These are phyloP conservation scores for Mitragyna speciosa DNA, from an alignment of 257 asterid species.

Conservation along the genomic window DNA sequence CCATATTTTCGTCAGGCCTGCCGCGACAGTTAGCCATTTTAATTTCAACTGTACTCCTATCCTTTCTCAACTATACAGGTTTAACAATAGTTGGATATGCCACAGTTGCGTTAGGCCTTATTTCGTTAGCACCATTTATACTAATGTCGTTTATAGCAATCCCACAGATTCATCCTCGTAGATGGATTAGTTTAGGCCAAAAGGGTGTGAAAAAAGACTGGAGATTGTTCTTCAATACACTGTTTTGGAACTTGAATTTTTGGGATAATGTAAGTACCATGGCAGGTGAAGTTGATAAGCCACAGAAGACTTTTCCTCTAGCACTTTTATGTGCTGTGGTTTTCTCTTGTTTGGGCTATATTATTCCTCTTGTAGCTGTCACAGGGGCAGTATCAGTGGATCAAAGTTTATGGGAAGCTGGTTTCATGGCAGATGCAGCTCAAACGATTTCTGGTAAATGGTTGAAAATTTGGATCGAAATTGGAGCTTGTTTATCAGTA, in stretches of 20 bases:
- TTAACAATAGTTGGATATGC: conserved; percentile 61
- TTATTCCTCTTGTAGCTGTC: conserved; percentile 55
- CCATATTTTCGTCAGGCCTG: conserved; percentile 44
- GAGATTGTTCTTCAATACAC: conserved; percentile 64
- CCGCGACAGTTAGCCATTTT: conserved; percentile 48
- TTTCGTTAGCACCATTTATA: conserved; percentile 59
- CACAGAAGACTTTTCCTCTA: conserved; percentile 53
- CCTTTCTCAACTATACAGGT: conserved; percentile 63
- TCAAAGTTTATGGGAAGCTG: conserved; percentile 43
- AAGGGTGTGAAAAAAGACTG: conserved; percentile 54
- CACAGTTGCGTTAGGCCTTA: conserved; percentile 53
- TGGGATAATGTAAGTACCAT: conserved; percentile 72
- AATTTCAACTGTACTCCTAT: conserved; percentile 37
- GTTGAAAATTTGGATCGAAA: conserved; percentile 61
- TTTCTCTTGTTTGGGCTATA: conserved; percentile 55
- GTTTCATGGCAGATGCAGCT: conserved; percentile 57
- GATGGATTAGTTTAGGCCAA: conserved; percentile 62
- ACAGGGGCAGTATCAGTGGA: conserved; percentile 56
- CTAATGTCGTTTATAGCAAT: conserved; percentile 63
- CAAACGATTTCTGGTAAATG: conserved; percentile 49
- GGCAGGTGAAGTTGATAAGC: conserved; percentile 73
- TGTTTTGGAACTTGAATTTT: conserved; percentile 71
- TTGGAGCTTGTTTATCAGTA: conserved; percentile 54
- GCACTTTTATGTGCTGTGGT: conserved; percentile 55
- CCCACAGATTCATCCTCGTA: conserved; percentile 58